A percentile compares a stretch with the other conserved stretches of the same genome.
Conservation (phyloP, 306 rosid genomes). For the Cucurbita pepo region DNA sequence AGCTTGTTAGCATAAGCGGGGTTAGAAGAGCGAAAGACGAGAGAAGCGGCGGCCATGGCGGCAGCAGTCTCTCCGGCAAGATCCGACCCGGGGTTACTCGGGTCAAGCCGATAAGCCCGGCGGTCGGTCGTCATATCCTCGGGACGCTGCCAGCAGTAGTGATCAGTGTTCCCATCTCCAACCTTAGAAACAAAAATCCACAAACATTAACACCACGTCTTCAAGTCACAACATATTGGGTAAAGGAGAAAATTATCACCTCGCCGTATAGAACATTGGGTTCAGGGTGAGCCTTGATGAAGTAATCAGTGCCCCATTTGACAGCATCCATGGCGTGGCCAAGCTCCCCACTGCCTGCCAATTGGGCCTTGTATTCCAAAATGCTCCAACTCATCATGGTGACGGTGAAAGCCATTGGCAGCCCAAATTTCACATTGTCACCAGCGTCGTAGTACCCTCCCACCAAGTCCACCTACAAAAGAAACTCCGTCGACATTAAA, state of each 20-base stretch:
- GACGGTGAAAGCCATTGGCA: slow-evolving; percentile 92
- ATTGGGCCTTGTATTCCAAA: slow-evolving; percentile 67
- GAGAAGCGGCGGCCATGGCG: slow-evolving; percentile 12
- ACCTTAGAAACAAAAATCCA: background rate
- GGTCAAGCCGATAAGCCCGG: slow-evolving; percentile 5
- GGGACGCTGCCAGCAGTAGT: slow-evolving; percentile 10
- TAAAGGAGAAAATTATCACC: slow-evolving; percentile 20
- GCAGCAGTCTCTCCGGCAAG: slow-evolving; percentile 11
- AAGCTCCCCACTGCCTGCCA: slow-evolving; percentile 71
- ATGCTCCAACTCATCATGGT: slow-evolving; percentile 99
- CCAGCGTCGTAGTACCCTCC: slow-evolving; percentile 98
- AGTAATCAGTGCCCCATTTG: slow-evolving; percentile 91
- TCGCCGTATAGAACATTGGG: slow-evolving; percentile 88
- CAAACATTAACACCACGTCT: no score
- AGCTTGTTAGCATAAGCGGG: slow-evolving; percentile 3
- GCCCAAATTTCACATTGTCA: slow-evolving; percentile 91
- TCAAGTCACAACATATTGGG: background rate
- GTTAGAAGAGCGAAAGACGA: background rate
- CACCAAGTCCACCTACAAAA: slow-evolving; percentile 67
- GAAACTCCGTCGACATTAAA: no score
- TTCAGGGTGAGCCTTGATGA: slow-evolving; percentile 82
- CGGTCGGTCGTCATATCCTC: slow-evolving; percentile 9
- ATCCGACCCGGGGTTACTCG: slow-evolving; percentile 5
- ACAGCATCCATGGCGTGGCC: slow-evolving; percentile 81
- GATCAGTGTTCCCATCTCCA: slow-evolving; percentile 8